Percentiles rank a stretch among this genome's conserved stretches.
These are phyloP conservation scores for Hanseniaspora sp. DNA, from an alignment of 1,139 yeast genomes.

Conservation along the genomic window DNA sequence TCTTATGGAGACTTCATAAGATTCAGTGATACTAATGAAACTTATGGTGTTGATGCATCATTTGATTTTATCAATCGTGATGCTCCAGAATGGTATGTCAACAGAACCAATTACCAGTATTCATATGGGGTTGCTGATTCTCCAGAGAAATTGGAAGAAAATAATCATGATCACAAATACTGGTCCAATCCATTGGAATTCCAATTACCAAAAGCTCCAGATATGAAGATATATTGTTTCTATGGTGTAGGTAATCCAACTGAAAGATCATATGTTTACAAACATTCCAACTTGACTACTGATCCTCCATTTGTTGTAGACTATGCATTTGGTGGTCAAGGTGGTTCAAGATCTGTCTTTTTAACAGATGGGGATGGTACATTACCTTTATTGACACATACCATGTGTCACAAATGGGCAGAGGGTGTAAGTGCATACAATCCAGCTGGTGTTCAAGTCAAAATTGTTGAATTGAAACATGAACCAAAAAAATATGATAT, in stretches of 20 bases:
- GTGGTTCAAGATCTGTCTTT: slow-evolving; percentile 50
- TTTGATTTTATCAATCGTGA: slow-evolving; percentile 53
- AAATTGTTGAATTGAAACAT: slow-evolving; percentile 78
- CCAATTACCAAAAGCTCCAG: slow-evolving; percentile 84
- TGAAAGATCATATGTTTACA: slow-evolving; percentile 80
- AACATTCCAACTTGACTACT: slow-evolving; percentile 43
- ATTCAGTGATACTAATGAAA: slow-evolving; percentile 41
- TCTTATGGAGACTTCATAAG: slow-evolving; percentile 65
- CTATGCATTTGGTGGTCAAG: slow-evolving; percentile 30
- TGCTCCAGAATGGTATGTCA: slow-evolving; percentile 66
- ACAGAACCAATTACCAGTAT: slow-evolving; percentile 56
- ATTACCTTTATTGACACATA: slow-evolving; percentile 71
- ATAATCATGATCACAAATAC: slow-evolving; percentile 59
- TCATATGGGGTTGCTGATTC: slow-evolving; percentile 67
- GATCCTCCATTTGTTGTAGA: slow-evolving; percentile 58
- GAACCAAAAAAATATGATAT: slow-evolving; percentile 90
- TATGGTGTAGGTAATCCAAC: slow-evolving; percentile 95
- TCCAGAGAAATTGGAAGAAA: slow-evolving; percentile 44
- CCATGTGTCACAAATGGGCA: slow-evolving; percentile 78
- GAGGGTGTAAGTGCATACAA: slow-evolving; percentile 59
- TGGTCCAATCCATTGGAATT: slow-evolving; percentile 94
- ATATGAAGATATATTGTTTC: slow-evolving; percentile 75
- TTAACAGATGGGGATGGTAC: slow-evolving; percentile 96
- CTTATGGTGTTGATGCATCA: slow-evolving; percentile 55
- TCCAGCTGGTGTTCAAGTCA: slow-evolving; percentile 65